Base-by-base conservation (phyloP, 2,329 filamentous ascomycete genomes). In the Cadophora luteo-olivacea region DNA sequence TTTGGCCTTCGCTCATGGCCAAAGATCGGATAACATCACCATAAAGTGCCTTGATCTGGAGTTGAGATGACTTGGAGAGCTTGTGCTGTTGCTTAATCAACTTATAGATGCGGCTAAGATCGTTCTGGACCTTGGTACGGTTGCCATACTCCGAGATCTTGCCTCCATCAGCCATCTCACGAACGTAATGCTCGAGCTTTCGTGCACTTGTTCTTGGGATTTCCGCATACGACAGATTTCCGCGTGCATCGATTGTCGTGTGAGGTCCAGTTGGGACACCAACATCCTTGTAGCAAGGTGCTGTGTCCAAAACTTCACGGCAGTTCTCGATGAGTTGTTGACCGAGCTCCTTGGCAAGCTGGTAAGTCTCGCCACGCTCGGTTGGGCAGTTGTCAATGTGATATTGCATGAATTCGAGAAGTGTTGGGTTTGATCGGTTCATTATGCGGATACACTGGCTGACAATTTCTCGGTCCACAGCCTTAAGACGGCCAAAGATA, bases 81-180 rank as follows among this genome's bases (percentile, higher is more conserved):
- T 96, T 97, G 84, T 98, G 94, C 82, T 99, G 96, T 81, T 97
- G 93, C 83, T 95, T 94, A 81, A 99, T 98, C 78, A 99, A 89
- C 85, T 97, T 97, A 86, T 98, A 98, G 77, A 99, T 96, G 75
- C 92, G 92, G 78, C 92, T 91, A 52, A 99, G 86, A 78, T 98
- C 96, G 78, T 94, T 97, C 82, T 98, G 96, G 41, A 99, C 96
- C 86, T 98, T 99, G 73, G 94, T 96, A 54, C 96, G 91, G 84
- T 97, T 98, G 78, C 95, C 96, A 79, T 99, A 99, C 81, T 99
- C 96, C 36, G 95, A 97, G 75, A 99, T 97, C 82, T 97, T 98
- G 78, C 96, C 96, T 71, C 96, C 96, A 75, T 97, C 94, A 11
- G 95, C 95, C 96, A 99, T 98, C 80, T 98, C 94, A 78, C 93